phyloP scores from a whole-genome alignment of 2,329 filamentous ascomycete genomes.

The Zymoseptoria tritici region DNA sequence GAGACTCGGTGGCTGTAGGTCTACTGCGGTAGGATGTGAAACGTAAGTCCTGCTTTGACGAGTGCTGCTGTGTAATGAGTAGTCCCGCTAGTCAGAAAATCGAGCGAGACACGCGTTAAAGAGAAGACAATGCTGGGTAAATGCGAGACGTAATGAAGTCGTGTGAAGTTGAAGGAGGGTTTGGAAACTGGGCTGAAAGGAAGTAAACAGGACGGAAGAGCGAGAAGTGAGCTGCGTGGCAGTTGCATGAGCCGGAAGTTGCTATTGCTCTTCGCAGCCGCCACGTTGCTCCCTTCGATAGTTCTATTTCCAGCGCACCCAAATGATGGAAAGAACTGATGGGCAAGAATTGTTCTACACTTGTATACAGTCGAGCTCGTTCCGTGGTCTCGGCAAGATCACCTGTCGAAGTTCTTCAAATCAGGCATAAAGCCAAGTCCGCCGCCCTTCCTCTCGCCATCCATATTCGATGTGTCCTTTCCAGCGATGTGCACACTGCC shows the following conservation, averaged over 20 bases:
- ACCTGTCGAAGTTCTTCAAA: conserved; percentile 41
- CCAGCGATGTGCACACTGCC: conserved; percentile 45
- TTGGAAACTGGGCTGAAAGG: background rate
- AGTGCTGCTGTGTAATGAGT: background rate
- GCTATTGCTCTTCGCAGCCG: no score
- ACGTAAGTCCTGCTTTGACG: background rate
- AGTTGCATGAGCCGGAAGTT: background rate
- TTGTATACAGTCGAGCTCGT: background rate
- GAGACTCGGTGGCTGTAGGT: background rate
- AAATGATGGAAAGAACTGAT: background rate
- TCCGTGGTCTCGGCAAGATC: no score
- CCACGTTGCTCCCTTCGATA: background rate
- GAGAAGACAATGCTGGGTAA: background rate
- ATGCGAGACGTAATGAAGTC: background rate
- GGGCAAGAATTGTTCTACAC: background rate
- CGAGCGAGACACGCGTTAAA: background rate
- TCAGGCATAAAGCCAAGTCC: conserved; percentile 47
- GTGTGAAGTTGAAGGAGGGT: conserved; percentile 2
- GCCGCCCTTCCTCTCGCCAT: conserved; percentile 31
- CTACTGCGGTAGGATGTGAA: background rate
- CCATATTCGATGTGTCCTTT: conserved; percentile 29
- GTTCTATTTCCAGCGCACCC: background rate
- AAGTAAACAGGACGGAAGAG: background rate
- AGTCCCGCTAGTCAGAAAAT: background rate
- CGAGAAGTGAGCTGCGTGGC: background rate